Conservation (phyloP, 2,329 filamentous ascomycete genomes). For the Cadophora malorum region DNA sequence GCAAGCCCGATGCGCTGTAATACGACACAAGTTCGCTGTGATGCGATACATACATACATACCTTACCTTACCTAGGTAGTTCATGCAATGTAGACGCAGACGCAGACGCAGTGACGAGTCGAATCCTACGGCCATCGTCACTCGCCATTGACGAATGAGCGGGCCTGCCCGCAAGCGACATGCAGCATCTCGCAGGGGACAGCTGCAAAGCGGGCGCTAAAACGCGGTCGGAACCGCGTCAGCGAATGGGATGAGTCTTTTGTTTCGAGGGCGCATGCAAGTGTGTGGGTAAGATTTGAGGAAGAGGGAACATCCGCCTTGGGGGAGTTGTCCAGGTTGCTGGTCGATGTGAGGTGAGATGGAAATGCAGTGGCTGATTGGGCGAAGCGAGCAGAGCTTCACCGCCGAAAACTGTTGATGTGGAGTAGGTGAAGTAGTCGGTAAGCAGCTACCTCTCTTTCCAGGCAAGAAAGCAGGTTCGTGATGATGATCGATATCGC, state of each 20-base stretch:
- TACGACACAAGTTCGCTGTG: too few relatives aligned
- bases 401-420: not conserved
- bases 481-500: not conserved
- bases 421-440: not conserved
- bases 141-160: slow-evolving; percentile 10
- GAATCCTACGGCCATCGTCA: slow-evolving; percentile 13
- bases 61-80: not conserved
- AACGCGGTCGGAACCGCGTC: not conserved
- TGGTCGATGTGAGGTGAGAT: not conserved
- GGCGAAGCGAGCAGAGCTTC: not conserved
- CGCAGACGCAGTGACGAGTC: slow-evolving; percentile 19
- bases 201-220: slow-evolving; percentile 20
- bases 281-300: not conserved
- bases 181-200: slow-evolving; percentile 11
- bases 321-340: not conserved
- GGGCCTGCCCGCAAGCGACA: slow-evolving; percentile 12
- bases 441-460: not conserved
- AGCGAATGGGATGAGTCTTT: not conserved
- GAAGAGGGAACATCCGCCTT: slow-evolving; percentile 6
- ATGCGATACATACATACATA: not conserved
- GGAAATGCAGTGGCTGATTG: not conserved
- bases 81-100: slow-evolving; percentile 16
- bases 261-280: not conserved
- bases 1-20: too few relatives aligned
- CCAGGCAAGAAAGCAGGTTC: not conserved